Conservation (phyloP, 257 asterid species). For the Solanum chmielewskii region DNA sequence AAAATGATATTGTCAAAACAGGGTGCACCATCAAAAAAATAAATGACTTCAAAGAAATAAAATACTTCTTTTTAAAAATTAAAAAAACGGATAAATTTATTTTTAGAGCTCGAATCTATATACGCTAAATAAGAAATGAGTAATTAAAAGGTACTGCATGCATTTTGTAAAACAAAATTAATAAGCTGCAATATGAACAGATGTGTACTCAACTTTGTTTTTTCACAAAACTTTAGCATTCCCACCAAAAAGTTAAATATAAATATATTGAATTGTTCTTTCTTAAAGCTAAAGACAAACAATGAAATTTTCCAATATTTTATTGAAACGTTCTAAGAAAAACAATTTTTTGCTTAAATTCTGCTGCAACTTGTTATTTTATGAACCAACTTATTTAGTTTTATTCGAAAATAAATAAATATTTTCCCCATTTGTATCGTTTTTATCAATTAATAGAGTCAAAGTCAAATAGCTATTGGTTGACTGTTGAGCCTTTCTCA, state of each 20-base stretch:
- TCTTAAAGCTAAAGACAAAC: background rate
- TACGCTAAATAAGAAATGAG: background rate
- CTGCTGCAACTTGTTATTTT: background rate
- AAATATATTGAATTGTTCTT: background rate
- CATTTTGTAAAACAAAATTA: background rate
- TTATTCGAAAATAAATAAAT: background rate
- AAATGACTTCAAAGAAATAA: too few relatives aligned
- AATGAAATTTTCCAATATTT: background rate
- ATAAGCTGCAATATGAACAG: background rate
- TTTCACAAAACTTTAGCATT: background rate
- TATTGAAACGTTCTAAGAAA: background rate
- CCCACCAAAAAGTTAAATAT: background rate
- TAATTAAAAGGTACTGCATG: background rate
- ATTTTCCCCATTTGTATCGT: background rate
- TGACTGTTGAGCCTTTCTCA: background rate
- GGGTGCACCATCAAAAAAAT: background rate
- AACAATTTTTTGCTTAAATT: background rate
- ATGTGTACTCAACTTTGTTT: background rate
- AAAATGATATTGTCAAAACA: background rate
- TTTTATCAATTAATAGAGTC: background rate
- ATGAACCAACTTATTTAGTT: background rate
- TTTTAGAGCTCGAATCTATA: background rate
- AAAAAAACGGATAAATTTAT: background rate
- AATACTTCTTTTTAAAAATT: too few relatives aligned
- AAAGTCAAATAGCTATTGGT: background rate